Evolutionary conservation across 108 stramenopile genomes (phyloP), one percentile per base, ranked within the genome.

Genomic region (Cyclostephanos invisitatus): DNA sequence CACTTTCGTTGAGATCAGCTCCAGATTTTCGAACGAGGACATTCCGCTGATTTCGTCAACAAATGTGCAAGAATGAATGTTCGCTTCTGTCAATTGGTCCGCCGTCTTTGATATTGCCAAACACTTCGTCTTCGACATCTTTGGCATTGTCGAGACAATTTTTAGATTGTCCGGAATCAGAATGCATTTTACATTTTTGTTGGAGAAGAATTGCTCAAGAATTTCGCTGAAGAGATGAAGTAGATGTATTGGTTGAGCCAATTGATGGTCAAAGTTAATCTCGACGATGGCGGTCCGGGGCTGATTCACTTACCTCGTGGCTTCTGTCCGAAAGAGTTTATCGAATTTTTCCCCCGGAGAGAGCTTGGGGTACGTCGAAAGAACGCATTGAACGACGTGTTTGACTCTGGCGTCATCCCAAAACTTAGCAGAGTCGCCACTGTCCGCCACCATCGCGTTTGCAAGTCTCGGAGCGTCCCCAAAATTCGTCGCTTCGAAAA

Each of bases 11-110:
- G 90, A 84, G 14, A 93, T n/a, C 9, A 91, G 83, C 73, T 96
- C 93, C 40, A 96, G 55, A 70, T 96, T 91, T 71, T 90, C 91
- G 27, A 95, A 89, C 11, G 93, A 85, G 6, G 85, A 82, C 51
- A 63, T 70, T 14, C 87, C 88, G 5, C 80, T 83, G 46, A 91
- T 60, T 79, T 91, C 89, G 54, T 80, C 81, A 35, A 81, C 78
- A 54, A 90, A 80, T 3, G 85, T 71, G 12, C 59, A 47, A 1
- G 44, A 55, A 49, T 63, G 62, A 49, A 79, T 76, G 54, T 87
- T 88, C 17, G 62, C 63, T 22, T 80, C 87, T 47, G 84, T 70
- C 18, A 87, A 64, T 21, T 67, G 37, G 49, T 66, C 68, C 32
- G 74, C 80, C 53, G 84, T 80, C 72, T 89, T 83, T 54, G 86